Base-by-base conservation (phyloP, 164 flowering plant genomes). In the Aristolochia contorta region DNA sequence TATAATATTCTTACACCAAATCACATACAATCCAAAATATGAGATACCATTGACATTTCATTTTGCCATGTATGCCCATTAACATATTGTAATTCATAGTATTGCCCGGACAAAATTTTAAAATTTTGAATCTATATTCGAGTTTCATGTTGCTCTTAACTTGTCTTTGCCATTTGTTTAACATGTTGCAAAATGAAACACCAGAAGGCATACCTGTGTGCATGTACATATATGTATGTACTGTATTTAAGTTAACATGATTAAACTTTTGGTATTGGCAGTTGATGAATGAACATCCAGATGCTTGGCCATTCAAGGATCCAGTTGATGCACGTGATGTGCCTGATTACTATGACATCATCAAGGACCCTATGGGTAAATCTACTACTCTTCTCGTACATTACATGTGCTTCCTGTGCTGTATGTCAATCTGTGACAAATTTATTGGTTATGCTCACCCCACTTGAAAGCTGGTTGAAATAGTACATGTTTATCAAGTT, bases 291-390 rank as follows among this genome's bases (percentile, higher is more conserved):
- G 99, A 94, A 16, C 96, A 91, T 76, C 84, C 85, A 64, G 97
- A 94, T 85, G 78, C 97, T 57, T 94, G 97, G 99, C 97, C 97
- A 64, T 91, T 91, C 68, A 91, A 77, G 77, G 96, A 94, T 51
- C 97, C 99, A 55, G 99, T 91, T 72, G 97, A 91, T 82, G 71
- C 77, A 16, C 93, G 91, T 49, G 96, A 88, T 58, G 99, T 84
- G 62, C 97, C 97, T 59, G 96, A 90, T 74, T 94, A 94, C 59
- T 86, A 88, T 67, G 93, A 90, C 53, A 81, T 90, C 61, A 88
- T 93, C 61, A 94, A 90, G 69, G 95, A 94, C 71, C 96, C 99
- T 22, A 86, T 90, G 85, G 97, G 99, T 93, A 78, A 72, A 75
- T 52, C 33, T 25, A 10, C 56, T 54, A 7, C 51, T 49, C 19